Evolutionary conservation across 2,329 filamentous ascomycete genomes (phyloP), one percentile per base, ranked within the genome.

Genomic region (Colletotrichum simmondsii): DNA sequence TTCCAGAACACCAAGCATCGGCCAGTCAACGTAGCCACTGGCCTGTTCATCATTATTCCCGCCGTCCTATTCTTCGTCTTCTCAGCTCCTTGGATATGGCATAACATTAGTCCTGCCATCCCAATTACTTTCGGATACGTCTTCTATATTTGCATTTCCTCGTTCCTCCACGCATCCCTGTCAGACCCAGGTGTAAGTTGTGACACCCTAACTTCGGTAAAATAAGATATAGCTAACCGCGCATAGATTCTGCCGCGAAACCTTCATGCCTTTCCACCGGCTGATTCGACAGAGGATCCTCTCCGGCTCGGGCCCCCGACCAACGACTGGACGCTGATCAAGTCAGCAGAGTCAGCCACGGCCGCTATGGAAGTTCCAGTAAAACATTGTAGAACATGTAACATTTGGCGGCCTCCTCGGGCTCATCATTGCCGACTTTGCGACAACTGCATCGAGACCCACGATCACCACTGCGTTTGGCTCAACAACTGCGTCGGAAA

Each of bases 391-490:
- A 96, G 95, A 80, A 97, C 95, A 22, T 99, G 97, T 87, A 95
- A 95, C 79, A 95, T 99, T 77, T 99, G 97, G 97, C 93, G 97
- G 2, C 97, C 97, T 46, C 95, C 96, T 32, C 94, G 97, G 71
- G 95, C 95, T 71, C 97, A 99, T 80, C 97, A 99, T 84, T 99
- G 97, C 83, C 94, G 97, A 70, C 89, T 98, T 32, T 99, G 97
- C 84, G 96, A 99, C 83, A 98, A 97, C 82, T 99, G 97, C 81
- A 91, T 99, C 73, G 97, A 99, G 83, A 98, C 95, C 0, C 95
- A 98, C 77, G 97, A 99, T 79, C 97, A 99, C 80, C 97, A 99
- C 83, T 99, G 97, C 79, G 95, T 98, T 19, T 99, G 97, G 97
- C 90, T 99, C 75, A 99, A 99, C 85, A 99, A 99, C 82, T 99